A percentile compares a stretch with the other conserved stretches of the same genome.
Evolutionary conservation across 768 basidiomycete species (phyloP).

Genomic region (Polyporus arcularius): DNA sequence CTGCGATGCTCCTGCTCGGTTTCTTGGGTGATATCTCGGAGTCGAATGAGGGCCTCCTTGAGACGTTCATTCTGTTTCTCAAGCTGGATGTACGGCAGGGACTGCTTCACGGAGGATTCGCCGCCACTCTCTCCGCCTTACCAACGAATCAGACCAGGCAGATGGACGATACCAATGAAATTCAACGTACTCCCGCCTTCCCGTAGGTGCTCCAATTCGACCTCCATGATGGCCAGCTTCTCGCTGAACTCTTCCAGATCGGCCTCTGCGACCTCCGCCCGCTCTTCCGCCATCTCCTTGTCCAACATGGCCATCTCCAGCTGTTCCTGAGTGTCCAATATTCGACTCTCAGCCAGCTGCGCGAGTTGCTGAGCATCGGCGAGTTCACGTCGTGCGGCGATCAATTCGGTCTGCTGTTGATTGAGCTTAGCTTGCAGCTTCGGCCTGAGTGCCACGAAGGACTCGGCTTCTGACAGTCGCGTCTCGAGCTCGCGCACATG

Average conservation of each 20-base stretch:
- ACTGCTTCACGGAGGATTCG: slow-evolving; percentile 48
- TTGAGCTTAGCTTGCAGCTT: slow-evolving; percentile 90
- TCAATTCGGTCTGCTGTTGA: slow-evolving; percentile 77
- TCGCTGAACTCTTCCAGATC: slow-evolving; percentile 84
- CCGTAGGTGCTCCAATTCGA: slow-evolving; percentile 80
- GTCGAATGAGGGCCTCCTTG: slow-evolving; percentile 88
- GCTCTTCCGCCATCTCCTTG: slow-evolving; percentile 95
- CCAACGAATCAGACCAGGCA: not conserved
- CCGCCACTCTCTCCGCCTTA: slow-evolving; percentile 30
- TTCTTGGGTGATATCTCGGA: slow-evolving; percentile 88
- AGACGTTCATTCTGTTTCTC: slow-evolving; percentile 96
- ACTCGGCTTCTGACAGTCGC: slow-evolving; percentile 81
- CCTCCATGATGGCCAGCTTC: slow-evolving; percentile 72
- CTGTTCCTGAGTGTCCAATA: slow-evolving; percentile 83
- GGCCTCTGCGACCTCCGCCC: slow-evolving; percentile 73
- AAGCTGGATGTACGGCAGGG: slow-evolving; percentile 77
- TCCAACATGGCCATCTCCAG: slow-evolving; percentile 95
- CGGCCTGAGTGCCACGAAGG: slow-evolving; percentile 80
- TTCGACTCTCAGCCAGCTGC: slow-evolving; percentile 64
- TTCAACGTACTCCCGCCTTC: slow-evolving; percentile 43
- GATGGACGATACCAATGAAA: not conserved
- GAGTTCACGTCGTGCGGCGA: slow-evolving; percentile 71
- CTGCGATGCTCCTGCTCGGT: slow-evolving; percentile 82
- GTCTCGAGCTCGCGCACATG: slow-evolving; percentile 83
- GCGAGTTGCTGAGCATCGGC: slow-evolving; percentile 78